A percentile compares a stretch with the other conserved stretches of the same genome.
These are phyloP conservation scores for Tylopilus rubrobrunneus DNA, from an alignment of 768 basidiomycete genomes.

Conservation along the genomic window DNA sequence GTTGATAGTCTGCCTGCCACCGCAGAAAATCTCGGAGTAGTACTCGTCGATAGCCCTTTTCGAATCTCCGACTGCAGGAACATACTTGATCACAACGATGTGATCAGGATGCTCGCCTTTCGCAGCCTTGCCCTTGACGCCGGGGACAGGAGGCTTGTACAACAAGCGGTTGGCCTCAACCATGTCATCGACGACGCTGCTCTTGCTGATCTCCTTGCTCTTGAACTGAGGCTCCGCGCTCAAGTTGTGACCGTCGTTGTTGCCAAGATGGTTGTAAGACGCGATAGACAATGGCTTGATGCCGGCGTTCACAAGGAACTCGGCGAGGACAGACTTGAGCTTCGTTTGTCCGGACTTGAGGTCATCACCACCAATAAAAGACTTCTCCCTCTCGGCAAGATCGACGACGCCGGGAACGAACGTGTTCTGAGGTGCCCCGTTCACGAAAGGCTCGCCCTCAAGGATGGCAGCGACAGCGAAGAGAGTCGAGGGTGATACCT, in stretches of 20 bases:
- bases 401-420: constrained; percentile 94
- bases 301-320: constrained; percentile 98
- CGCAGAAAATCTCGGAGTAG: constrained; percentile 97
- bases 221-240: constrained; percentile 90
- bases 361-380: constrained; percentile 97
- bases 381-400: constrained; percentile 82
- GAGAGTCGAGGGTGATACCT: constrained; percentile 94
- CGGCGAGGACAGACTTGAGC: constrained; percentile 94
- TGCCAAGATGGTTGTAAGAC: constrained; percentile 97
- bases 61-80: constrained; percentile 94
- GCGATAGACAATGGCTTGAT: constrained; percentile 98
- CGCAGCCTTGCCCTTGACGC: constrained; percentile 49
- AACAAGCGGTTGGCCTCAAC: constrained; percentile 85
- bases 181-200: constrained; percentile 97
- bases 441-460: constrained; percentile 93
- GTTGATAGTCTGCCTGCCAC: constrained; percentile 90
- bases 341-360: constrained; percentile 98
- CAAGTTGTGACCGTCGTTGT: constrained; percentile 95
- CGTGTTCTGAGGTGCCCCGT: constrained; percentile 98
- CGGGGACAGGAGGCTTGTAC: constrained; percentile 74
- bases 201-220: constrained; percentile 98
- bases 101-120: constrained; percentile 99
- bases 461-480: constrained; percentile 96
- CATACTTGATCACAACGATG: constrained; percentile 94
- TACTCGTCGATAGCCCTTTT: constrained; percentile 99